These are phyloP conservation scores for Albugo candida DNA, from an alignment of 352 stramenopile species.

Conservation along the genomic window DNA sequence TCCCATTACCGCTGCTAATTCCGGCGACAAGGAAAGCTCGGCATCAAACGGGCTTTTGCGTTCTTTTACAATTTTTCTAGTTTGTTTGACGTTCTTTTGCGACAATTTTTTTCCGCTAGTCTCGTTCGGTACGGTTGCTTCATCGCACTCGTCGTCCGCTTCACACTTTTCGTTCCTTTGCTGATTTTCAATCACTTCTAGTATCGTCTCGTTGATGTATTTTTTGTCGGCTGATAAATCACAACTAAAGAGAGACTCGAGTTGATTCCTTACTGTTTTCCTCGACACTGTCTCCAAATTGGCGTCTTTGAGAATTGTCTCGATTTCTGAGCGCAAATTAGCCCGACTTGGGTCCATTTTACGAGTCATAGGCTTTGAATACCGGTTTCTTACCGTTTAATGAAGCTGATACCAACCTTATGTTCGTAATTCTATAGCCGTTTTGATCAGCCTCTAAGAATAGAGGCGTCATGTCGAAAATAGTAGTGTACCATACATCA, in stretches of 20 bases:
- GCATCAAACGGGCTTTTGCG: constrained; percentile 50
- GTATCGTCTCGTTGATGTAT: constrained; percentile 64
- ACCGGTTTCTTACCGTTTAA: no score
- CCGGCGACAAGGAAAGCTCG: constrained; percentile 49
- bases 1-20: constrained; percentile 66
- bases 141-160: constrained; percentile 5
- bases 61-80: constrained; percentile 12
- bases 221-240: constrained; percentile 69
- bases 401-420: no score
- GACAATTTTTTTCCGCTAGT: constrained; percentile 3
- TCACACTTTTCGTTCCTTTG: constrained; percentile 42
- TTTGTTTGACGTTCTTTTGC: constrained; percentile 22
- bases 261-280: constrained; percentile 74
- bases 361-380: no score
- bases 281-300: constrained; percentile 73
- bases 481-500: neutral
- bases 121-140: neutral
- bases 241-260: constrained; percentile 53
- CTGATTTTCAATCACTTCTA: constrained; percentile 65
- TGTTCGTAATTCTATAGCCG: no score
- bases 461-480: neutral
- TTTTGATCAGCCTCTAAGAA: no score
- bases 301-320: constrained; percentile 50
- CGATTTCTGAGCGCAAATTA: constrained; percentile 51
- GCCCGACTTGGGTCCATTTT: neutral